Percentiles rank a stretch among this genome's conserved stretches.
Evolutionary conservation across 345 rosid species (phyloP).

Genomic region (Hypericum androsaemum): DNA sequence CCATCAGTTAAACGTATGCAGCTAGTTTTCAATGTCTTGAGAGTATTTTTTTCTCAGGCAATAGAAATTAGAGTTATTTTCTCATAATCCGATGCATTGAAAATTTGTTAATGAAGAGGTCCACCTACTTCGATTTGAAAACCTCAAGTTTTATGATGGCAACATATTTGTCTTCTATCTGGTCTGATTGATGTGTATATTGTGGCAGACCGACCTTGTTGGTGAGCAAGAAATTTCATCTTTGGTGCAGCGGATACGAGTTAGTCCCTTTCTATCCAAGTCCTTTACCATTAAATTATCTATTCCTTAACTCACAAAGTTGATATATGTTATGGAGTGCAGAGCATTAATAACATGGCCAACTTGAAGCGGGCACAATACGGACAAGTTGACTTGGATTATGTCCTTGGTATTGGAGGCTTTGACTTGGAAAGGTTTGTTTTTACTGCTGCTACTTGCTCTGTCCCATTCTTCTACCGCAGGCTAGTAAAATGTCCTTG

Average conservation of each 20-base stretch:
- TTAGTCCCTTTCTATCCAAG: constrained; percentile 12
- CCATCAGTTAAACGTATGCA: too few relatives aligned
- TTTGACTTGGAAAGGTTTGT: constrained; percentile 86
- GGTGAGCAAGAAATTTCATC: constrained; percentile 49
- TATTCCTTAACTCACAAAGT: not conserved
- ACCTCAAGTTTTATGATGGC: not conserved
- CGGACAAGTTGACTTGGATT: constrained; percentile 89
- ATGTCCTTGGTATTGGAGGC: constrained; percentile 97
- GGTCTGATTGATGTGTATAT: constrained; percentile 14
- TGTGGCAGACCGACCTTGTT: constrained; percentile 75
- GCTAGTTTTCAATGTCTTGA: too few relatives aligned
- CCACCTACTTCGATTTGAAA: too few relatives aligned
- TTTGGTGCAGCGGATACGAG: constrained; percentile 72
- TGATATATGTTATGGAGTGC: constrained; percentile 16
- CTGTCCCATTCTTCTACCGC: constrained; percentile 11
- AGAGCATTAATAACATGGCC: constrained; percentile 79
- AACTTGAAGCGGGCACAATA: constrained; percentile 57
- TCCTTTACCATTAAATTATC: constrained; percentile 4
- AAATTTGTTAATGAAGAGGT: too few relatives aligned
- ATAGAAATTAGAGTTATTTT: too few relatives aligned
- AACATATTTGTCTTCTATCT: constrained; percentile 5
- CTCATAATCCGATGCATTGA: too few relatives aligned
- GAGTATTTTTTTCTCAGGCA: too few relatives aligned
- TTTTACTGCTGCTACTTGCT: constrained; percentile 3
- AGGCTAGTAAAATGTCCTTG: constrained; percentile 4